Evolutionary conservation across 2,329 filamentous ascomycete genomes (phyloP), one percentile per base, ranked within the genome.

Genomic region (Neonectria ditissima): DNA sequence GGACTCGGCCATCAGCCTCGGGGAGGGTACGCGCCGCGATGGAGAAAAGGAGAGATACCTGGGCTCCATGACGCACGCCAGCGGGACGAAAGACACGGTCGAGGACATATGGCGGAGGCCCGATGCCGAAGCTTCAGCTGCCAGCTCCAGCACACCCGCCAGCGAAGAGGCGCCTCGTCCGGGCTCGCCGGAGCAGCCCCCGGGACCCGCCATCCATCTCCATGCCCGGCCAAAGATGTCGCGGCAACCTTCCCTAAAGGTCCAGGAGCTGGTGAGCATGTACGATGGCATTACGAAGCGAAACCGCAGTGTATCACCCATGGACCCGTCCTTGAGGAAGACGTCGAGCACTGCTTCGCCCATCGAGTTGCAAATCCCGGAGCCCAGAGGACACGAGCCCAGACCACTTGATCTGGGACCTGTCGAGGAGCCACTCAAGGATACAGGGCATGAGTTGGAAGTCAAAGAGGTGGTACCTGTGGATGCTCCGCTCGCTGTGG

Each of bases 251-350:
- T 67, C 71, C 0, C 83, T 81, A 8, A 86, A 83, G 65, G 83
- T 87, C 2, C 82, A 84, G 57, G 81, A 82, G 51, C 74, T 87
- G 24, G 84, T 86, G 32, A 80, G 80, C 22, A 80, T 83, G 76
- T 86, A 80, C 52, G 84, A 88, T 62, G 82, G 80, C 3, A 77
- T 86, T 13, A 68, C 75, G 0, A 78, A 67, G 55, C 60, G 68
- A n/a, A 70, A 44, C 16, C 59, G 54, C 9, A 72, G 66, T 39
- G 58, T 43, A 13, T 73, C 71, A 3, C 71, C 71, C 13, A 48
- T 68, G 30, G 70, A 73, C n/a, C 60, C 71, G 8, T 44, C 67
- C 1, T 54, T 68, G 59, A 63, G 62, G 16, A 69, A 62, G 41
- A 16, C 44, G 20, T 67, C 68, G 8, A 54, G 45, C 20, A 52